Evolutionary conservation across 1,139 yeast genomes (phyloP), one percentile per base, ranked within the genome.

Genomic region (Citeromyces hawaiiensis): DNA sequence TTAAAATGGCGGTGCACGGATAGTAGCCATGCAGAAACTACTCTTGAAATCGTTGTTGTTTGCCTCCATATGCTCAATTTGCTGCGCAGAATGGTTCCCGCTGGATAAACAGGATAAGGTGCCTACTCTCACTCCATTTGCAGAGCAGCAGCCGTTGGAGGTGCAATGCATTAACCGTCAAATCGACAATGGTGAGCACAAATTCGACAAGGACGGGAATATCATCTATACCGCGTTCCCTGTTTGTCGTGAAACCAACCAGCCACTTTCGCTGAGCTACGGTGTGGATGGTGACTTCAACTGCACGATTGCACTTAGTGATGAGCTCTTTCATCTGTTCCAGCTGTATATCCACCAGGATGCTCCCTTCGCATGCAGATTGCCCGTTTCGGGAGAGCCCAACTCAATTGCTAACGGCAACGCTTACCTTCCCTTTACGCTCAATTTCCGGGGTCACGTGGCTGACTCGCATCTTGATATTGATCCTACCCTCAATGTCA

Each of bases 331-430:
- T 52, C 93, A 82, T 50, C 56, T 81, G 44, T 79, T 82, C 55
- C 91, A 82, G 57, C 61, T 81, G 40, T 80, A 81, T 51, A 64
- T 82, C 41, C 93, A 82, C 53, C 83, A 80, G 54, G 93, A 82
- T 54, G 78, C 70, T 3, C 93, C 93, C 21, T 75, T 76, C 52
- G 70, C 83, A 42, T 82, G 93, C 55, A 64, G 83, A 42, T 50
- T 79, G 19, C 81, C 82, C 3, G 48, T 70, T 37, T 61, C 70
- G 42, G 27, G 11, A 7, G 27, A 23, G 27, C 11, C 27, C 4
- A 61, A 66, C 9, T 70, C 68, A 40, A 53, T 60, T 19, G 56
- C 66, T 45, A 59, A 61, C 45, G 72, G 76, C 1, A 76, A 74
- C 1, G 73, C 76, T 2, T 63, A 53, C 36, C 56, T 81, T 8